phyloP scores from a whole-genome alignment of 176 grass and related monocot species.

The Eragrostis curvula region DNA sequence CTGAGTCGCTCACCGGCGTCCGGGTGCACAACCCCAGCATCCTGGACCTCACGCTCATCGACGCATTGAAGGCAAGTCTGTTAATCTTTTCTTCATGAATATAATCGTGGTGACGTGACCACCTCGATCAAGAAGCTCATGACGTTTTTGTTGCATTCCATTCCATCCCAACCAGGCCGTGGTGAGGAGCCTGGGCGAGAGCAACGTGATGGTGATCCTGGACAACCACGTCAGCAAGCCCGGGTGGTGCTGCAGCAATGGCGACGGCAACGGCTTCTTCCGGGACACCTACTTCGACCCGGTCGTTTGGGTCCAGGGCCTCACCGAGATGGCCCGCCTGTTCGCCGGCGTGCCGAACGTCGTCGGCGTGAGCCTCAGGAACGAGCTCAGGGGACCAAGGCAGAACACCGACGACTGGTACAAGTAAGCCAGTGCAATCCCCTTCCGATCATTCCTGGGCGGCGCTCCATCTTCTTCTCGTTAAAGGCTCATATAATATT shows the following conservation, averaged over 20 bases:
- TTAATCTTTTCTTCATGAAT: too few relatives aligned
- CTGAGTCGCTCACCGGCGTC: conserved; percentile 51
- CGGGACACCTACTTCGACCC: conserved; percentile 70
- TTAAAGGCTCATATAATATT: too few relatives aligned
- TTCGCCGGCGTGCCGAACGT: conserved; percentile 56
- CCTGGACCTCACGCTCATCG: conserved; percentile 71
- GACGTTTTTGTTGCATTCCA: background rate
- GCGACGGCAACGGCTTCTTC: conserved; percentile 85
- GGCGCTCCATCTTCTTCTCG: too few relatives aligned
- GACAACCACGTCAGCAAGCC: conserved; percentile 95
- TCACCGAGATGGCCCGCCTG: conserved; percentile 64
- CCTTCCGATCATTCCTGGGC: too few relatives aligned
- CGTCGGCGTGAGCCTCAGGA: conserved; percentile 91
- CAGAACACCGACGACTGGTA: conserved; percentile 79
- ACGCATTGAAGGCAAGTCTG: conserved; percentile 66
- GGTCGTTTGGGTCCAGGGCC: conserved; percentile 66
- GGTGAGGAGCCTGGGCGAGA: conserved; percentile 64
- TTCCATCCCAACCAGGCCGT: conserved; percentile 47
- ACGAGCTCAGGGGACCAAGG: conserved; percentile 70
- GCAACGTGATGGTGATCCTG: conserved; percentile 81
- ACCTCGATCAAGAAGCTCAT: too few relatives aligned
- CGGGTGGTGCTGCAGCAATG: conserved; percentile 70
- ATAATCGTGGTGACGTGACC: too few relatives aligned
- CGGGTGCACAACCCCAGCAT: conserved; percentile 62
- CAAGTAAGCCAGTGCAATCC: conserved; percentile 46